These are phyloP conservation scores for Schwanniomyces occidentalis DNA, from an alignment of 805 yeast genomes.

Conservation along the genomic window DNA sequence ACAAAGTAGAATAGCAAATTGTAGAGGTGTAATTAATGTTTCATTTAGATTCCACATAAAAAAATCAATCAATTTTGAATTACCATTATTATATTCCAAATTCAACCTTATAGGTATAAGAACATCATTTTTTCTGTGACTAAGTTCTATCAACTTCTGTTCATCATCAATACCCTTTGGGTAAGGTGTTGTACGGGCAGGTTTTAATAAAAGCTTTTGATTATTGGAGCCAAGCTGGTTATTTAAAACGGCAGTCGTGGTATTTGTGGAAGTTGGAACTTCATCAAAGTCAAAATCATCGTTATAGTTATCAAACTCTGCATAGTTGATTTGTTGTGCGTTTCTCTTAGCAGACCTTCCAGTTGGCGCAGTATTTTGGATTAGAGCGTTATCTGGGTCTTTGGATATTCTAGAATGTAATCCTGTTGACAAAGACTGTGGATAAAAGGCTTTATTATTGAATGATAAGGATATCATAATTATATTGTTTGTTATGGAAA, in stretches of 20 bases:
- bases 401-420: slow-evolving; percentile 65
- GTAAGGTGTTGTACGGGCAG: slow-evolving; percentile 25
- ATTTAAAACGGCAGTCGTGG: slow-evolving; percentile 15
- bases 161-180: slow-evolving; percentile 24
- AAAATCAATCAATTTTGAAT: slow-evolving; percentile 55
- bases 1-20: slow-evolving; percentile 72
- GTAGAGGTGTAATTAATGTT: slow-evolving; percentile 65
- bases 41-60: slow-evolving; percentile 77
- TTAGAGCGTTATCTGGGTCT: slow-evolving; percentile 70
- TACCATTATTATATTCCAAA: slow-evolving; percentile 56
- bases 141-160: slow-evolving; percentile 18
- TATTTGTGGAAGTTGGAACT: slow-evolving; percentile 12
- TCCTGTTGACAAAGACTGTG: slow-evolving; percentile 82
- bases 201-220: slow-evolving; percentile 27
- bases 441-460: slow-evolving; percentile 35
- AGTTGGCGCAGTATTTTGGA: slow-evolving; percentile 66
- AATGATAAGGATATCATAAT: slow-evolving; percentile 10
- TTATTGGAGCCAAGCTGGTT: slow-evolving; percentile 34
- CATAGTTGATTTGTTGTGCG: slow-evolving; percentile 74
- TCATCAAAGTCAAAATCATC: slow-evolving; percentile 43
- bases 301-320: slow-evolving; percentile 72
- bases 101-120: slow-evolving; percentile 68
- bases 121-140: slow-evolving; percentile 37
- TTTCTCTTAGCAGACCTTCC: slow-evolving; percentile 75
- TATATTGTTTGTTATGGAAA: no score